Base-by-base conservation (phyloP, 257 asterid species). In the Primulina eburnea region DNA sequence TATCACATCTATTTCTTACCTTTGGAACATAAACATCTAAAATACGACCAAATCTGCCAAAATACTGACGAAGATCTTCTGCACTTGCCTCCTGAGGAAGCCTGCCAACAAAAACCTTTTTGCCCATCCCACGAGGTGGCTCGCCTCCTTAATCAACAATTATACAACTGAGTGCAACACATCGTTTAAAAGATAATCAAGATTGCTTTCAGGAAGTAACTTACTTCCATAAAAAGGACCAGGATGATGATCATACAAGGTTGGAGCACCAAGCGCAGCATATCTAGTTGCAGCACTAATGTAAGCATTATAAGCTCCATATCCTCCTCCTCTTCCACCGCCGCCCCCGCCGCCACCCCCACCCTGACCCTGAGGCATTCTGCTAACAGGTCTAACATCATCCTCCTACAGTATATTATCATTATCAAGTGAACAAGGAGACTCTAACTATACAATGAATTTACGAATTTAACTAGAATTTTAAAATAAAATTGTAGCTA, bases 41-140 rank as follows among this genome's bases (percentile, higher is more conserved):
- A 77, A 91, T 90, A 53, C 92, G 95, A 34, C 99, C 99, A 75
- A 94, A 94, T 88, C 97, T 83, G 65, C 97, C 98, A 74, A 94
- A 94, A 79, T 94, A 89, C 63, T 83, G 93, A 65, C 97, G 99
- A 68, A 94, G 96, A 83, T 91, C 99, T 65, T 94, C 99, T 20
- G 61, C 85, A 71, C 88, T 83, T 59, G 99, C 99, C 85, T 94
- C 99, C 80, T 94, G 99, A 76, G 99, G 99, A 67, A 91, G 99
- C 84, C 98, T 87, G 38, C 99, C 99, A 65, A 94, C 93, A 80
- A 91, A 94, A 59, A 94, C 92, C 84, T 94, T 94, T 67, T 87
- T 87, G 67, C 99, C 97, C 96, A 91, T 82, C 69, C 96, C 96
- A 79, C 95, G 96, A 73, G 92, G 78, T 18, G 86, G 79, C 70